Percentiles rank a stretch among this genome's conserved stretches.
Evolutionary conservation across 495 filamentous ascomycete species (phyloP).

Genomic region (Cercophora samala): DNA sequence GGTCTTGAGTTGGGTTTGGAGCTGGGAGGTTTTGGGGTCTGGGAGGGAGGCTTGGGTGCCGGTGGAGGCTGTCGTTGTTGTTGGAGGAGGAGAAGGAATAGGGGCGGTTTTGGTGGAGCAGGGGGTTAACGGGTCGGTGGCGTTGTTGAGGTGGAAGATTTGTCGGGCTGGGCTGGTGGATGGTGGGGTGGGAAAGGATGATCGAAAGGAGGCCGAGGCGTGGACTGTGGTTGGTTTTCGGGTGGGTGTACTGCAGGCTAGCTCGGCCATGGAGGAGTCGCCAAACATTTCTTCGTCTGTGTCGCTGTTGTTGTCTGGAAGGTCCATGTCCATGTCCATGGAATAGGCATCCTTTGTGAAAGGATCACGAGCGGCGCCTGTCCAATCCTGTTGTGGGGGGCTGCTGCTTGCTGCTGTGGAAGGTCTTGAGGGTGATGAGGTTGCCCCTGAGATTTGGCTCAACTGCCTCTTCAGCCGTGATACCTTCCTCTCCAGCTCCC

Average conservation of each 20-base stretch:
- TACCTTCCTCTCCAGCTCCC: conserved; percentile 44
- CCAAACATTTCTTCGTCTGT: conserved; percentile 35
- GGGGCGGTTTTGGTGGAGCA: conserved; percentile 23
- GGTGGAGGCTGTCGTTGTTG: conserved; percentile 14
- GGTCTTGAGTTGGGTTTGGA: background rate
- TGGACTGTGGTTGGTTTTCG: conserved; percentile 14
- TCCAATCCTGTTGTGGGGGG: conserved; percentile 40
- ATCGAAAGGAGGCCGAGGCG: conserved; percentile 14
- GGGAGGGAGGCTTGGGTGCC: background rate
- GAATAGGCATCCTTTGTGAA: conserved; percentile 36
- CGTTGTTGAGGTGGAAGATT: background rate
- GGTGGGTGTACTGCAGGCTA: conserved; percentile 44
- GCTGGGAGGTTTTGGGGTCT: background rate
- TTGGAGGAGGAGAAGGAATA: conserved; percentile 31
- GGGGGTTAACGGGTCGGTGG: conserved; percentile 35
- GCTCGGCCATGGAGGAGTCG: conserved; percentile 37
- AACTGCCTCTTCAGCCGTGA: conserved; percentile 32
- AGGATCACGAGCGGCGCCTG: conserved; percentile 41
- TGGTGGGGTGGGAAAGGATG: conserved; percentile 51
- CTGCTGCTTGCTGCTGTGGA: conserved; percentile 7
- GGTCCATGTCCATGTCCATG: conserved; percentile 36
- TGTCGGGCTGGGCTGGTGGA: conserved; percentile 40
- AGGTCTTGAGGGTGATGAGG: conserved; percentile 1
- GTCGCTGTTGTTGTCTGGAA: conserved; percentile 36
- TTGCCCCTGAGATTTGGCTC: conserved; percentile 18